Base-by-base conservation (phyloP, 1,139 yeast genomes). In the Pichia sp. region DNA sequence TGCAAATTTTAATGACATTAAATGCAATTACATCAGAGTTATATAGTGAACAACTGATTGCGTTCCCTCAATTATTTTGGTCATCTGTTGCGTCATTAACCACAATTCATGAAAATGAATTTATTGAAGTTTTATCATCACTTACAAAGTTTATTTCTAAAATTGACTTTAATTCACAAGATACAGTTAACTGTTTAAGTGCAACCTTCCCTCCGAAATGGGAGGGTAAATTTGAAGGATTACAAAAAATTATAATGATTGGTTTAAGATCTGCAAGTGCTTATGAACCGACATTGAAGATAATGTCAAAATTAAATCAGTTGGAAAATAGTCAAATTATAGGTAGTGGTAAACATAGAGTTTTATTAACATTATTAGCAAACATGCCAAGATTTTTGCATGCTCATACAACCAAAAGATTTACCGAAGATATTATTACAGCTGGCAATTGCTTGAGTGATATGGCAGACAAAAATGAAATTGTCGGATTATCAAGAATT, bases 21-120 rank as follows among this genome's bases (percentile, higher is more conserved):
- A 89, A 91, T 70, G 96, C 97, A 0, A 83, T 90, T 19, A 86
- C 95, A 0, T 95, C 96, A 0, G 95, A 89, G 61, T 72, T 90
- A 47, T 87, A 83, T 58, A 77, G 93, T 5, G 88, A 80, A 45
- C 86, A 87, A 58, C 71, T 93, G 56, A 84, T 87, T 55, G 88
- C 87, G 58, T 89, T 85, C 66, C 99, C 99, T 0, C 98, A 91
- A 65, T 70, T 93, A 42, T 95, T 93, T 66, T 95, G 99, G 99
- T 87, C 93, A 1, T 82, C 95, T 34, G 95, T 91, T 31, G 99
- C 99, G 1, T 87, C 97, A 62, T 72, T 93, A 59, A 84, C 86
- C 53, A 89, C 97, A 0, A 79, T 90, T 39, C 96, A 90, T 62
- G 99, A 95, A 67, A 91, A 86, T 61, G 99, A 95, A 64, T 95